Percentiles rank a stretch among this genome's conserved stretches.
phyloP scores from a whole-genome alignment of 2,329 filamentous ascomycete species.

The Fusarium euwallaceae region DNA sequence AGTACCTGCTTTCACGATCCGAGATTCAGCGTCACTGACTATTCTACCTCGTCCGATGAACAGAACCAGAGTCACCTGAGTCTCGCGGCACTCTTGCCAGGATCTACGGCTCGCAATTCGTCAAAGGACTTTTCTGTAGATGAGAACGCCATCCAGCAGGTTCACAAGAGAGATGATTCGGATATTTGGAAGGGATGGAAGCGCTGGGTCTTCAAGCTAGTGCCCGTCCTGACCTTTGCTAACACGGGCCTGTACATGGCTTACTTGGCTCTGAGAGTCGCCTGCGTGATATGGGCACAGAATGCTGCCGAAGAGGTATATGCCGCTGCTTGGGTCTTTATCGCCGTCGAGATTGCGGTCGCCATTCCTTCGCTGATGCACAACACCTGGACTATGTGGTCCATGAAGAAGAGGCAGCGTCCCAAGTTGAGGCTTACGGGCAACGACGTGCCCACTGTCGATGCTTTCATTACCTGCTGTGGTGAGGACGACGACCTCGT shows the following conservation, averaged over 20 bases:
- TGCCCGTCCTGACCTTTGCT: constrained; percentile 56
- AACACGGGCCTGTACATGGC: constrained; percentile 59
- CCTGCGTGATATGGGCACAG: constrained; percentile 66
- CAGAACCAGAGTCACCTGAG: constrained; percentile 60
- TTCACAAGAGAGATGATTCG: constrained; percentile 58
- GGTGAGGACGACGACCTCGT: constrained; percentile 69
- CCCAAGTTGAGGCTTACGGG: constrained; percentile 66
- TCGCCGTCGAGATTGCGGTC: constrained; percentile 66
- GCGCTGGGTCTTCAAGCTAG: constrained; percentile 54
- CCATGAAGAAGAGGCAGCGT: constrained; percentile 65
- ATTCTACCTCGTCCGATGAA: constrained; percentile 25
- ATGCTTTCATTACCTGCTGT: constrained; percentile 70
- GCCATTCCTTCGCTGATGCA: constrained; percentile 69
- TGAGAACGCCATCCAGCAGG: constrained; percentile 52
- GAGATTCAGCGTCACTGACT: constrained; percentile 38
- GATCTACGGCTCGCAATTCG: constrained; percentile 43
- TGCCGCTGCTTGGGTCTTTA: constrained; percentile 68
- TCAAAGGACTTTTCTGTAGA: constrained; percentile 49
- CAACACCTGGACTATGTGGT: constrained; percentile 69
- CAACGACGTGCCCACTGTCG: constrained; percentile 65
- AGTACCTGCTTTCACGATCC: constrained; percentile 28
- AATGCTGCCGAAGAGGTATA: constrained; percentile 55
- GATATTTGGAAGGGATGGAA: constrained; percentile 62
- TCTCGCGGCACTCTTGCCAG: constrained; percentile 55
- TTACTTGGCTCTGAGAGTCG: constrained; percentile 66